Evolutionary conservation across 306 rosid genomes (phyloP).

Genomic region (Begonia loranthoides): DNA sequence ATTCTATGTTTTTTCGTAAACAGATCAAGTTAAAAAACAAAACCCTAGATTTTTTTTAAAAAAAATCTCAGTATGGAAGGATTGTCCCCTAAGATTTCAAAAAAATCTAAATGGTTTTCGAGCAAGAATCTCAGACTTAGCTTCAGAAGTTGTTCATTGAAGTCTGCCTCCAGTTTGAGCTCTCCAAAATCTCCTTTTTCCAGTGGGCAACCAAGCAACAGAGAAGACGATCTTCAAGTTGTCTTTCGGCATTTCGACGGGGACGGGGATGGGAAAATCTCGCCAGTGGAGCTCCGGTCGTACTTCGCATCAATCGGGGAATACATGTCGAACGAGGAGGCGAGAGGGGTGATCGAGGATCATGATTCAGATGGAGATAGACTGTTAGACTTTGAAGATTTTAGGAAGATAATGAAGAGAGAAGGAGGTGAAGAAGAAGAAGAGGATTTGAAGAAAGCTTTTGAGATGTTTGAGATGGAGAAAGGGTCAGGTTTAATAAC

Average conservation of each 20-base stretch:
- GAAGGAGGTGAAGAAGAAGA: constrained; percentile 13
- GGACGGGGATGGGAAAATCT: constrained; percentile 43
- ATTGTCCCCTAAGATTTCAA: not conserved
- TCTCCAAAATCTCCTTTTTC: not conserved
- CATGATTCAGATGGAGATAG: constrained; percentile 31
- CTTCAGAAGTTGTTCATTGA: not conserved
- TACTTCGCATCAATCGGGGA: constrained; percentile 36
- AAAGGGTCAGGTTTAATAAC: constrained; percentile 40
- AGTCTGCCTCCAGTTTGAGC: not conserved
- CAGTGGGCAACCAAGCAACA: not conserved
- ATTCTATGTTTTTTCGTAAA: no score
- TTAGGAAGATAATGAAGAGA: constrained; percentile 14
- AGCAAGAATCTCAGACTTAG: not conserved
- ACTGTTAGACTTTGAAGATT: constrained; percentile 31
- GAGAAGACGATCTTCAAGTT: not conserved
- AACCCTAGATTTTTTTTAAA: no score
- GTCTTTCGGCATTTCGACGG: constrained; percentile 37
- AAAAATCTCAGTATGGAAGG: no score
- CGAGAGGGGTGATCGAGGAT: constrained; percentile 24
- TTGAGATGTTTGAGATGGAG: constrained; percentile 46
- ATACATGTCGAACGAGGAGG: constrained; percentile 16
- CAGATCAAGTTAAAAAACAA: no score
- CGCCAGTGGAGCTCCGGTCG: constrained; percentile 27
- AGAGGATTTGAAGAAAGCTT: constrained; percentile 26
- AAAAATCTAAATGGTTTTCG: not conserved